phyloP scores from a whole-genome alignment of 2,329 filamentous ascomycete genomes.

The Parastagonospora nodorum region DNA sequence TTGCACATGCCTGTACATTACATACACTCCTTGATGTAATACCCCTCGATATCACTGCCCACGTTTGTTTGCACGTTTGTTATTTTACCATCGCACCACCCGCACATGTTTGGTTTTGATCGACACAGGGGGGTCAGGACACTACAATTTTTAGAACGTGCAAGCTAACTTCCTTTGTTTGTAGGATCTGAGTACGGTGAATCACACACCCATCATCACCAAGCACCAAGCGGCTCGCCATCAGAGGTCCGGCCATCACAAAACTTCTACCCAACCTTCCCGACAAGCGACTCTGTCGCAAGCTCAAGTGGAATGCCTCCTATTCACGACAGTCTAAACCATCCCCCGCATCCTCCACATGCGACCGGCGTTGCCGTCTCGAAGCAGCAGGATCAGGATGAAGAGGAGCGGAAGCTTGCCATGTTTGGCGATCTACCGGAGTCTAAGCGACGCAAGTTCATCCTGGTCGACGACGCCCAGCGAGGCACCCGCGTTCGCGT shows the following conservation, averaged over 20 bases:
- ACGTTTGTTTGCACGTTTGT: slow-evolving; percentile 38
- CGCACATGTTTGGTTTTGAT: slow-evolving; percentile 35
- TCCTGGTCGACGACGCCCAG: slow-evolving; percentile 88
- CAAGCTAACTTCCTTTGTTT: slow-evolving; percentile 52
- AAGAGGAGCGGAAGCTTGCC: slow-evolving; percentile 65
- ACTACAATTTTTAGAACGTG: slow-evolving; percentile 33
- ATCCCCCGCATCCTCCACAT: slow-evolving; percentile 50
- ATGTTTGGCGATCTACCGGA: slow-evolving; percentile 90
- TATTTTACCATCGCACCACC: slow-evolving; percentile 15
- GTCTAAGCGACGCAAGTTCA: slow-evolving; percentile 93
- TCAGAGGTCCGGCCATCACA: slow-evolving; percentile 75
- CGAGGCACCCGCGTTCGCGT: slow-evolving; percentile 78
- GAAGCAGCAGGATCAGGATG: slow-evolving; percentile 57
- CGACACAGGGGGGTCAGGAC: slow-evolving; percentile 21
- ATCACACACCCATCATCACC: slow-evolving; percentile 70
- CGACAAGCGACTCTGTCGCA: slow-evolving; percentile 60
- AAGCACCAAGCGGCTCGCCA: slow-evolving; percentile 62
- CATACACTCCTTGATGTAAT: slow-evolving; percentile 51
- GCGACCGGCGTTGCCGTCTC: slow-evolving; percentile 50
- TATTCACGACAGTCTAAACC: slow-evolving; percentile 63
- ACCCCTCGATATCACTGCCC: slow-evolving; percentile 46
- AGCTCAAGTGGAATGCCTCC: slow-evolving; percentile 65
- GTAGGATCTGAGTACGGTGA: slow-evolving; percentile 64
- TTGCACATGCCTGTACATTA: slow-evolving; percentile 50
- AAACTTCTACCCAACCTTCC: slow-evolving; percentile 75